Conservation (phyloP, 148 eudicot genomes). For the Chenopodium suecicum region DNA sequence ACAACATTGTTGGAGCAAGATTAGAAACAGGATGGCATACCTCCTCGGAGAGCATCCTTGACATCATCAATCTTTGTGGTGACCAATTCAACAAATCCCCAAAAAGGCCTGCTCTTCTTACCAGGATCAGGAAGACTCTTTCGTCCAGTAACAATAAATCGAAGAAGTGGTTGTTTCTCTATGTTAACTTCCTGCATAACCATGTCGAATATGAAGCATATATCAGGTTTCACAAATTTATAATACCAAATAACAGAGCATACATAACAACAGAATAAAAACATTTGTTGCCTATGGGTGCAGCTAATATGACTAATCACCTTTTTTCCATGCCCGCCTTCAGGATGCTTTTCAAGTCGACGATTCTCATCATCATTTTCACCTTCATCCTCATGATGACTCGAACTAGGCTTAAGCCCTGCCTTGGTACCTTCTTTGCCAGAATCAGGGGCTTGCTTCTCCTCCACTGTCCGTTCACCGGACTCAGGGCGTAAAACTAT, state of each 20-base stretch:
- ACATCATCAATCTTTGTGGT: conserved; percentile 50
- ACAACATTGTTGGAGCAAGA: too few relatives aligned
- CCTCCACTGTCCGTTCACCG: conserved; percentile 38
- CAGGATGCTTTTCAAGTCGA: conserved; percentile 17
- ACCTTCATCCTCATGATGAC: conserved; percentile 9
- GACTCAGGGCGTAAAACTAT: conserved; percentile 68
- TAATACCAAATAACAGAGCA: background rate
- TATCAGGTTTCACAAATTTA: background rate
- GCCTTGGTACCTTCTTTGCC: conserved; percentile 45
- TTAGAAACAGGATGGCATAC: conserved; percentile 14
- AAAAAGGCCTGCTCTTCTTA: conserved; percentile 48
- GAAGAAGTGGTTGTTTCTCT: conserved; percentile 46
- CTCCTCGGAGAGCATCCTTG: conserved; percentile 53
- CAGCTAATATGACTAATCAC: background rate
- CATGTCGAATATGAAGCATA: background rate
- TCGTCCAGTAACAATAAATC: conserved; percentile 57
- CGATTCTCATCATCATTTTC: conserved; percentile 12
- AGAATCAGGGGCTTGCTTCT: conserved; percentile 44
- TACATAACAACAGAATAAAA: too few relatives aligned
- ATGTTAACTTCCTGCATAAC: conserved; percentile 48
- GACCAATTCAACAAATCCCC: conserved; percentile 81
- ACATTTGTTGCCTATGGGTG: too few relatives aligned
- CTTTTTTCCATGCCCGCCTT: conserved; percentile 49
- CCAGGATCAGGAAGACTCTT: conserved; percentile 64
- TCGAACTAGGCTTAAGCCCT: conserved; percentile 10